Conservation (phyloP, 2,329 filamentous ascomycete species). For the Xylariaceae sp. region DNA sequence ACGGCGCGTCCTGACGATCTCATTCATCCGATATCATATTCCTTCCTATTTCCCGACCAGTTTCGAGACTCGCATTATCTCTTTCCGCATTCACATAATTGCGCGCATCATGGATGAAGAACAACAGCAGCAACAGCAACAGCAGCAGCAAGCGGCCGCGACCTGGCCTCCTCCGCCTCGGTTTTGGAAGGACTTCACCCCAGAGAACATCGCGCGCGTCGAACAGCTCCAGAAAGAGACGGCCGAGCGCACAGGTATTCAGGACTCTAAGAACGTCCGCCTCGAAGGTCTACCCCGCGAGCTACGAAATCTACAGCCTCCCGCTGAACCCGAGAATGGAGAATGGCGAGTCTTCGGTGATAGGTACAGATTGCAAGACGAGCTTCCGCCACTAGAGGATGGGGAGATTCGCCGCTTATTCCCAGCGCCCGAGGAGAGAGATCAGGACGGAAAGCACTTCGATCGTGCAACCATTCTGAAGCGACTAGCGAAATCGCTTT, state of each 20-base stretch:
- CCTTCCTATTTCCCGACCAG: background rate
- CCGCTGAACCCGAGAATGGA: constrained; percentile 63
- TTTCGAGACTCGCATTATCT: background rate
- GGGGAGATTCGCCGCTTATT: constrained; percentile 59
- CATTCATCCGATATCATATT: background rate
- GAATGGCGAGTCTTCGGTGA: constrained; percentile 44
- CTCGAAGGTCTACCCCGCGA: constrained; percentile 57
- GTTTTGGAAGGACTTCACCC: constrained; percentile 85
- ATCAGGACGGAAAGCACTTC: constrained; percentile 50
- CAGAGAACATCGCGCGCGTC: constrained; percentile 61
- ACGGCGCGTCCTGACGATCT: background rate
- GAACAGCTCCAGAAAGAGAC: constrained; percentile 39
- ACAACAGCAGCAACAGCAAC: constrained; percentile 30
- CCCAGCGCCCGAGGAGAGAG: constrained; percentile 39
- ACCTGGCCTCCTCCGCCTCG: constrained; percentile 82
- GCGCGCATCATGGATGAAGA: constrained; percentile 29
- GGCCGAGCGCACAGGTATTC: constrained; percentile 29
- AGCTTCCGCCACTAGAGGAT: constrained; percentile 60
- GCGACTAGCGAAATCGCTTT: constrained; percentile 72
- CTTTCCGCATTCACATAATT: background rate
- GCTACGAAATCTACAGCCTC: constrained; percentile 74
- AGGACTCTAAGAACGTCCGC: constrained; percentile 34
- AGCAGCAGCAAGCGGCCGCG: constrained; percentile 44
- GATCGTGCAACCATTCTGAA: constrained; percentile 66
- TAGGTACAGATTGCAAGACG: constrained; percentile 16